Base-by-base conservation (phyloP, 2,329 filamentous ascomycete species). In the Penicillium capsulatum region DNA sequence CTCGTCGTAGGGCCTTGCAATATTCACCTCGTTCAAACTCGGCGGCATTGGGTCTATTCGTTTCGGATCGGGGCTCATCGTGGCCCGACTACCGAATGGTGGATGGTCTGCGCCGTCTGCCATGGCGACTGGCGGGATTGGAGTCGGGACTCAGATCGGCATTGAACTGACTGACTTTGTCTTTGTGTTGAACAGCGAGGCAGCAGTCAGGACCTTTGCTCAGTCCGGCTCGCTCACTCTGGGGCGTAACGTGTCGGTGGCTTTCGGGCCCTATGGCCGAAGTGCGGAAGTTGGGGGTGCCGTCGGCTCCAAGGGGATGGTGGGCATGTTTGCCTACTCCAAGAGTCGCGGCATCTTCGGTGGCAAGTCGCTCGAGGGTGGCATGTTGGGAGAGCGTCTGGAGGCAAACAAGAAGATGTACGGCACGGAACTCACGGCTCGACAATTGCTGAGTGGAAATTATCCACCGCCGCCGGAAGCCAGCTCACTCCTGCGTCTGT, bases 281-380 rank as follows among this genome's bases (percentile, higher is more conserved):
- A 97, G 94, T 65, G 91, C 90, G 29, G 92, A 98, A 67, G 88
- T 91, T 9, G 89, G 89, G 19, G 90, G 89, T 45, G 89, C 89
- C 8, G 89, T 90, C 3, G 94, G 86, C 48, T 71, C 90, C 49
- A 89, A 81, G 70, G 82, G 87, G 45, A 81, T 95, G 2, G 84
- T 88, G 0, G 90, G 86, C 34, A 84, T 97, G 37, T 97, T 96
- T 72, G 86, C 86, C 55, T 98, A 97, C 73, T 91, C 84, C 64
- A 96, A 95, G 71, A 97, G 91, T 7, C 95, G 95, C 69, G 92
- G 92, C 7, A 68, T 97, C 17, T 98, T 96, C 57, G 92, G 91
- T 2, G 92, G 92, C 54, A 86, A 96, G 26, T 92, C 85, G 47
- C 70, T 97, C 45, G 92, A 98, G 65, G 91, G 90, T 10, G 89